These are phyloP conservation scores for Aphanomyces cochlioides DNA, from an alignment of 352 stramenopile species.

Conservation along the genomic window DNA sequence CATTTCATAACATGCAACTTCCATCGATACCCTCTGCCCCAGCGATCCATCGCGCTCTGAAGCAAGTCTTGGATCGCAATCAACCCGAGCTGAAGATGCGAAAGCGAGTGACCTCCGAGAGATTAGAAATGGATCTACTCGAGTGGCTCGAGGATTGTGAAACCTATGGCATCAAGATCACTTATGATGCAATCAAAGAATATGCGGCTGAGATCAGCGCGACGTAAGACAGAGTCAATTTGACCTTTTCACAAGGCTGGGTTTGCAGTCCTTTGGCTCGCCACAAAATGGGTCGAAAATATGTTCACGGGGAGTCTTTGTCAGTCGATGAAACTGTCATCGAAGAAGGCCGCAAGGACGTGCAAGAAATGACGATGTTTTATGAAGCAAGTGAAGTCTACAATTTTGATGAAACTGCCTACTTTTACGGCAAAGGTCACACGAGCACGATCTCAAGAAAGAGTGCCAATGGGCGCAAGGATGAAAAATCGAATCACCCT, in stretches of 20 bases:
- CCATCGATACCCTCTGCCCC: too few species aligned
- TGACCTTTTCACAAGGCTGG: constrained; percentile 18
- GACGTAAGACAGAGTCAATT: neutral
- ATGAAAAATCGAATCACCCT: constrained; percentile 19
- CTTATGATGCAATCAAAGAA: constrained; percentile 2
- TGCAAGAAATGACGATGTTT: constrained; percentile 2
- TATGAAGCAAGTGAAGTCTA: constrained; percentile 29
- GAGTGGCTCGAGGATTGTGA: neutral
- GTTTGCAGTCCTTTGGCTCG: constrained; percentile 22
- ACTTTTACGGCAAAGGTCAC: constrained; percentile 20
- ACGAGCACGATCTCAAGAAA: neutral
- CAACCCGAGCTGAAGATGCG: neutral
- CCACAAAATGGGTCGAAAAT: constrained; percentile 19
- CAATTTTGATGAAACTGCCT: constrained; percentile 32
- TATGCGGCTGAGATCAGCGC: neutral
- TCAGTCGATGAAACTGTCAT: constrained; percentile 12
- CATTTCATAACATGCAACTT: too few species aligned
- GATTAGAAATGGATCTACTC: neutral
- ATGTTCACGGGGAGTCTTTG: constrained; percentile 21
- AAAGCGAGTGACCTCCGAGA: neutral
- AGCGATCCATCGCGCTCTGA: too few species aligned
- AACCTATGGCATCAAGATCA: neutral
- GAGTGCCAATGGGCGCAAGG: neutral
- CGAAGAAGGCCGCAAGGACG: neutral
- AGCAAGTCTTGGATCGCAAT: neutral